phyloP scores from a whole-genome alignment of 768 basidiomycete species.

The Hericium erinaceus region DNA sequence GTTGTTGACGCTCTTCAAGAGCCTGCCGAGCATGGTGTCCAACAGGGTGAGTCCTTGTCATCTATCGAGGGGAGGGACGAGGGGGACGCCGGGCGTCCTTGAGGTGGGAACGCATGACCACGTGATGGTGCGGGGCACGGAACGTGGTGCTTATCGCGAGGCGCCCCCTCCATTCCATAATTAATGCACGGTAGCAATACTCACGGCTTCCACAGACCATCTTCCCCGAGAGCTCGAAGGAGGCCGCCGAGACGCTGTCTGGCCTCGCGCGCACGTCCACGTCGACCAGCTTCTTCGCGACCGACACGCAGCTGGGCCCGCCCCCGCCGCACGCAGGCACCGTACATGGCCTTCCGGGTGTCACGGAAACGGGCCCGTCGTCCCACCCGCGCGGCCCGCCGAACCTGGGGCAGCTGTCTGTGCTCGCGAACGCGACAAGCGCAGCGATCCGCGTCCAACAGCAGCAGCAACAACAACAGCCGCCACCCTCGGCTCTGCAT shows the following conservation, averaged over 20 bases:
- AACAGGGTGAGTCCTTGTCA: background rate
- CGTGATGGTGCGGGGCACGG: background rate
- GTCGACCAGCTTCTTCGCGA: background rate
- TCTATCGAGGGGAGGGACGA: background rate
- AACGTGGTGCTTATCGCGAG: too few relatives aligned
- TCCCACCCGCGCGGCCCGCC: slow-evolving; percentile 64
- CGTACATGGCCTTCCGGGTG: slow-evolving; percentile 19
- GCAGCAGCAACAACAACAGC: slow-evolving; percentile 5
- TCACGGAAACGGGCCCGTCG: slow-evolving; percentile 64
- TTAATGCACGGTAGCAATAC: too few relatives aligned
- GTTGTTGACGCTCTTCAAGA: background rate
- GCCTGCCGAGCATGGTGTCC: background rate
- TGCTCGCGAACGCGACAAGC: slow-evolving; percentile 18
- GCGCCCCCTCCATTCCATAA: too few relatives aligned
- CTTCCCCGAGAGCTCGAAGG: slow-evolving; percentile 14
- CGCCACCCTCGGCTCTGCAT: slow-evolving; percentile 10
- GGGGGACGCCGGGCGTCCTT: background rate
- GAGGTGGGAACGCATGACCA: background rate
- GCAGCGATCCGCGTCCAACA: background rate
- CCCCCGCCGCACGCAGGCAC: slow-evolving; percentile 4
- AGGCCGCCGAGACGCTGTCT: slow-evolving; percentile 20
- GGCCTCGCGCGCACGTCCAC: slow-evolving; percentile 17
- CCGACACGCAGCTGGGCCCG: background rate
- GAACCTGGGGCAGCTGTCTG: slow-evolving; percentile 49
- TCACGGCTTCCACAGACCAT: background rate